Evolutionary conservation across 1,139 yeast genomes (phyloP), one percentile per base, ranked within the genome.

Genomic region (Lodderomyces orthopsilosis): DNA sequence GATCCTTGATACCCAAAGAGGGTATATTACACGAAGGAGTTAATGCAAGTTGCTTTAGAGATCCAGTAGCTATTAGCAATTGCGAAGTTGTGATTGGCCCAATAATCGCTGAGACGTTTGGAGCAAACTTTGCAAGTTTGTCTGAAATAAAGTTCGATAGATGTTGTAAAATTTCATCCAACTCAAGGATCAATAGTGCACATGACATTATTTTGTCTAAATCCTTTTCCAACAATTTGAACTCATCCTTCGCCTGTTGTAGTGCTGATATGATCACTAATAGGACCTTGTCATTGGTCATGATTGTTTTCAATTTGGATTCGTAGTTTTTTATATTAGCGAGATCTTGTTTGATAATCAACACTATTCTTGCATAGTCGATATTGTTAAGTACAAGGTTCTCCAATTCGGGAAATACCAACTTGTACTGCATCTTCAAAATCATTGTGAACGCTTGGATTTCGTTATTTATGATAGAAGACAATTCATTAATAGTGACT

Each of bases 11-110:
- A 0, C 97, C 97, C 33, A 89, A 61, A 0, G 95, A 79, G 0
- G 96, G 83, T 7, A 93, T 57, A 57, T 93, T 93, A 52, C 97
- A 86, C 4, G 95, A 75, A 0, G 97, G 96, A 0, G 89, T 80
- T 30, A 67, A 65, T 3, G 91, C 80, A 12, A 93, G 63, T 10
- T 79, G 83, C n/a, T 68, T 66, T 10, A 93, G 60, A 0, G 96
- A 90, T 1, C 96, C 95, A 0, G 81, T 68, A 18, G 79, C 74
- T 1, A 89, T 78, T 36, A 93, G 63, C 10, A 93, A 63, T 54
- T 85, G 90, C 0, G 96, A 84, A 0, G 96, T 80, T 0, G 88
- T 77, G 3, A 77, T 69, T 0, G 95, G 70, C 0, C 96, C 95
- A 2, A 93, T 71, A 7, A 93, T 67, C 1, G 80, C 80, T 2